Evolutionary conservation across 805 yeast genomes (phyloP), one percentile per base, ranked within the genome.

Genomic region (Limtongia smithiae): DNA sequence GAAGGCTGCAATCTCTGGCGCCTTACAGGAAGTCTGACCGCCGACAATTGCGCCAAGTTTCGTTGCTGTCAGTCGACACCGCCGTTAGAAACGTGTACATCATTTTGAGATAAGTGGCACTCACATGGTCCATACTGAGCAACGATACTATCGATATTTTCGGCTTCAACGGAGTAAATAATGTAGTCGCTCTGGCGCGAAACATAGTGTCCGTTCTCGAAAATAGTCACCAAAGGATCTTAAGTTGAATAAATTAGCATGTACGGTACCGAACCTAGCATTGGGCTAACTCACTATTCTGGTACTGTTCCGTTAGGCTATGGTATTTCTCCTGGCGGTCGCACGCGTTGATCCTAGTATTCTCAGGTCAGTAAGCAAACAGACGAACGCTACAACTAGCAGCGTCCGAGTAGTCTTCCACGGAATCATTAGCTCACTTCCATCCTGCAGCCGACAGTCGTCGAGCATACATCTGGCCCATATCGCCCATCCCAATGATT

Each of bases 11-110:
- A 93, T 83, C 64, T 93, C 98, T 0, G 95, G 94, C 22, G 79
- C 82, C 63, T 93, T 93, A 68, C 97, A 91, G 8, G 96, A 85
- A 0, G 98, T 90, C 68, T 93, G 98, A 6, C 98, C 98, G n/a
- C 97, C 98, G 4, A 93, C 95, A 36, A 90, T 79, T 2, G 95
- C 84, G 2, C 95, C 94, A 3, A 81, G 68, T 64, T 91, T 91
- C 3, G 96, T 81, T 0, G 91, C 60, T 56, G 27, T 5, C 33
- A 2, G 11, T 6, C 11, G 35, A 18, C 22, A 27, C 30, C 6
- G 22, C 12, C 7, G 31, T n/a, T n/a, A 8, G 7, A 17, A 40
- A n/a, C n/a, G n/a, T n/a, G n/a, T n/a, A n/a, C n/a, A n/a, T n/a
- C n/a, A n/a, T n/a, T n/a, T n/a, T n/a, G n/a, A n/a, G n/a, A n/a